phyloP scores from a whole-genome alignment of 805 yeast genomes.

The Blastobotrys parvus region DNA sequence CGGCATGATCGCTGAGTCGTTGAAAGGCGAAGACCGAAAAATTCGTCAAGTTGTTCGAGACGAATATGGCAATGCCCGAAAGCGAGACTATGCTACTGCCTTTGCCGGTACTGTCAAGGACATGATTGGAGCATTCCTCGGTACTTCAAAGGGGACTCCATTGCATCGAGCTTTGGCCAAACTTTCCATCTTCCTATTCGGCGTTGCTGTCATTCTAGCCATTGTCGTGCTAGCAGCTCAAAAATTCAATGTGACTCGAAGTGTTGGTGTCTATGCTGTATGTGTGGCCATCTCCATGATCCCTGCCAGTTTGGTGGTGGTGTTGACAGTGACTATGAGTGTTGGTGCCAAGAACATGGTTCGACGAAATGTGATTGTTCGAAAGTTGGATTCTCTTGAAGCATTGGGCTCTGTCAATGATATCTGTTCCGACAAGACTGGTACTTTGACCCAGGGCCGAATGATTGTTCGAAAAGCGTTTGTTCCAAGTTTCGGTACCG shows the following conservation, averaged over 20 bases:
- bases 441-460: conserved; percentile 72
- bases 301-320: conserved; percentile 73
- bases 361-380: conserved; percentile 59
- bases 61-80: conserved; percentile 36
- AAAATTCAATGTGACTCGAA: conserved; percentile 60
- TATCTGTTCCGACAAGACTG: conserved; percentile 77
- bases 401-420: conserved; percentile 74
- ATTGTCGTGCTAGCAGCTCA: conserved; percentile 83
- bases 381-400: conserved; percentile 70
- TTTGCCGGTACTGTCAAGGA: conserved; percentile 42
- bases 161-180: conserved; percentile 66
- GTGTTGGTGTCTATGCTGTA: conserved; percentile 82
- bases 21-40: conserved; percentile 36
- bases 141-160: conserved; percentile 75
- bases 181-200: conserved; percentile 64
- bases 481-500: conserved; percentile 57
- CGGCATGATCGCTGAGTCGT: conserved; percentile 60
- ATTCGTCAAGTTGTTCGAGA: conserved; percentile 36
- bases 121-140: conserved; percentile 59
- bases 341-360: conserved; percentile 71
- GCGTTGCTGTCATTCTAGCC: conserved; percentile 77
- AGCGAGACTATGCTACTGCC: conserved; percentile 40
- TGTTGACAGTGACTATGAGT: conserved; percentile 79
- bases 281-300: conserved; percentile 80
- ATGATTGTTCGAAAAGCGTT: conserved; percentile 67